Conservation (phyloP, 768 basidiomycete species). For the Gautieria morchelliformis region DNA sequence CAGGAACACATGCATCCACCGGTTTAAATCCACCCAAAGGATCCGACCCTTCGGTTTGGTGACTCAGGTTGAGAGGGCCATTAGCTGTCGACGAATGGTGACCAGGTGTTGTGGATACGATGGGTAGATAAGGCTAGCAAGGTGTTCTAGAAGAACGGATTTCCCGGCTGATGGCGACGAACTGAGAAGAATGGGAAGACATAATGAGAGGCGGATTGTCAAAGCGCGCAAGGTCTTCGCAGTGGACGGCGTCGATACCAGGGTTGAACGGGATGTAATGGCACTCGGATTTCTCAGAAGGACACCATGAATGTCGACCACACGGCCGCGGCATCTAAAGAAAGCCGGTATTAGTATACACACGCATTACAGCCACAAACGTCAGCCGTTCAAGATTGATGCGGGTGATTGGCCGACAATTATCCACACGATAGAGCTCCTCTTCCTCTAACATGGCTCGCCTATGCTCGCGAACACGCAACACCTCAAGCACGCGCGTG, state of each 20-base stretch:
- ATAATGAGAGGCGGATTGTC: slow-evolving; percentile 52
- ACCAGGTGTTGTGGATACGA: slow-evolving; percentile 55
- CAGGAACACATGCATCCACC: slow-evolving; percentile 79
- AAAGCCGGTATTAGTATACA: slow-evolving; percentile 11
- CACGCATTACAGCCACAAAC: slow-evolving; percentile 25
- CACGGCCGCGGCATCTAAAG: slow-evolving; percentile 43
- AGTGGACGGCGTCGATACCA: slow-evolving; percentile 60
- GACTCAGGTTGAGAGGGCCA: slow-evolving; percentile 89
- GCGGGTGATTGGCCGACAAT: slow-evolving; percentile 20
- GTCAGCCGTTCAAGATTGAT: slow-evolving; percentile 45
- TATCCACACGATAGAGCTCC: slow-evolving; percentile 38
- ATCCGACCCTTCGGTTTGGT: slow-evolving; percentile 94
- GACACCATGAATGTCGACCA: slow-evolving; percentile 57
- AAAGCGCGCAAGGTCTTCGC: slow-evolving; percentile 49
- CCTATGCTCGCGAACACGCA: slow-evolving; percentile 46
- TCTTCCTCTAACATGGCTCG: slow-evolving; percentile 32
- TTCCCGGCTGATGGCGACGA: slow-evolving; percentile 88
- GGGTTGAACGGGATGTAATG: slow-evolving; percentile 22
- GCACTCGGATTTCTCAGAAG: slow-evolving; percentile 39
- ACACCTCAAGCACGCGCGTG: slow-evolving; percentile 59
- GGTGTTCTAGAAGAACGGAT: slow-evolving; percentile 64
- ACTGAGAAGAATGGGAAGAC: slow-evolving; percentile 72
- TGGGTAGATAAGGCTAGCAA: slow-evolving; percentile 59
- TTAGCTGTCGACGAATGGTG: slow-evolving; percentile 66
- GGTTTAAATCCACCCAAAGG: slow-evolving; percentile 94